Evolutionary conservation across 345 rosid species (phyloP).

Genomic region (Rhodomyrtus tomentosa): DNA sequence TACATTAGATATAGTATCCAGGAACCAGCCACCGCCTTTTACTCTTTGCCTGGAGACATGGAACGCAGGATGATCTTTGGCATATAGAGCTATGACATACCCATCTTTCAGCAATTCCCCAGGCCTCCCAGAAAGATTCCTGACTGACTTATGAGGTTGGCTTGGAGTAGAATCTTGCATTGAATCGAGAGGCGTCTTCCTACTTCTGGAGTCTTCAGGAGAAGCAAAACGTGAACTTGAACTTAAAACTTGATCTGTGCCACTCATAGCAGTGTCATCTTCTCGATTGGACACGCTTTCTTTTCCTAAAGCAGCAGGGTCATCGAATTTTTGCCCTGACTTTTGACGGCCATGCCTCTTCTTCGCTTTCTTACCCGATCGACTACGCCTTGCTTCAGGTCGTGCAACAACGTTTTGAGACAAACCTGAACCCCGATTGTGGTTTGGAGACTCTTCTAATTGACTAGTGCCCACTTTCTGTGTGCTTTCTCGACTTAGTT

Average conservation of each 20-base stretch:
- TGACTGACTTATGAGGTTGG: slow-evolving; percentile 39
- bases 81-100: slow-evolving; percentile 70
- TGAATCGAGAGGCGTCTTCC: slow-evolving; percentile 69
- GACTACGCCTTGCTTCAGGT: slow-evolving; percentile 60
- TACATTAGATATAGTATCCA: slow-evolving; percentile 77
- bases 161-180: slow-evolving; percentile 39
- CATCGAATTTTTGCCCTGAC: slow-evolving; percentile 45
- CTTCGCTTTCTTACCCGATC: slow-evolving; percentile 92
- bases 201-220: slow-evolving; percentile 68
- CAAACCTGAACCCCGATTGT: slow-evolving; percentile 34
- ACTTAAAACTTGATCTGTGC: slow-evolving; percentile 70
- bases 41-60: slow-evolving; percentile 91
- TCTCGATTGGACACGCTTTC: slow-evolving; percentile 67
- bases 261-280: slow-evolving; percentile 82
- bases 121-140: slow-evolving; percentile 42
- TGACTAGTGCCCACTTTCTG: slow-evolving; percentile 26
- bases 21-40: slow-evolving; percentile 98
- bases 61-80: slow-evolving; percentile 58
- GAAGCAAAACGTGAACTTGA: slow-evolving; percentile 79
- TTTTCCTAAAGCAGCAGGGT: slow-evolving; percentile 46
- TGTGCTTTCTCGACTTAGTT: slow-evolving; percentile 41
- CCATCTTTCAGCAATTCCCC: slow-evolving; percentile 78
- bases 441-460: slow-evolving; percentile 42
- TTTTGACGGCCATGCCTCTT: slow-evolving; percentile 82
- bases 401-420: slow-evolving; percentile 30